These are phyloP conservation scores for Cyberlindnera americana DNA, from an alignment of 805 yeast species.

Conservation along the genomic window DNA sequence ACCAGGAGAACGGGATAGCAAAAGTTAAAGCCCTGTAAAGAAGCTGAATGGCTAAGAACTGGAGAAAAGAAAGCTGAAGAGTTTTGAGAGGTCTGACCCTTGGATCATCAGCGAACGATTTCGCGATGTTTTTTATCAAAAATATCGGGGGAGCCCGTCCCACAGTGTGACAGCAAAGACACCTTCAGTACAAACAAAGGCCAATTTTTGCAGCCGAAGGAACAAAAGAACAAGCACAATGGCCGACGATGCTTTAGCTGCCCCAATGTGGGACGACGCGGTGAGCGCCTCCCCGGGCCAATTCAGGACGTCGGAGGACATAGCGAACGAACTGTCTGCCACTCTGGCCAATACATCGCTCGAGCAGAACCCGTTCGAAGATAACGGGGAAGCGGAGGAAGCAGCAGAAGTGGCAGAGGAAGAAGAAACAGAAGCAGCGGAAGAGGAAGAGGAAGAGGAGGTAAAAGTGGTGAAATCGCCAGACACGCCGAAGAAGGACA, in stretches of 20 bases:
- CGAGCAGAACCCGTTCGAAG: constrained; percentile 3
- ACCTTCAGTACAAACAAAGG: no score
- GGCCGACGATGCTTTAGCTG: constrained; percentile 43
- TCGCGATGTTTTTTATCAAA: no score
- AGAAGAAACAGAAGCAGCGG: background rate
- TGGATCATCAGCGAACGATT: no score
- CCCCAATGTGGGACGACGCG: constrained; percentile 61
- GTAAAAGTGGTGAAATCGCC: constrained; percentile 4
- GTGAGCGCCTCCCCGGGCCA: constrained; percentile 34
- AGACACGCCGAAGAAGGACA: constrained; percentile 14
- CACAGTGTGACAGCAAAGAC: no score
- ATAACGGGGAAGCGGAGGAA: constrained; percentile 1
- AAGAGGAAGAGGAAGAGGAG: constrained; percentile 3
- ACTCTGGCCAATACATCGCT: constrained; percentile 16
- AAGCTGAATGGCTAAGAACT: no score
- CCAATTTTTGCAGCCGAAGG: no score
- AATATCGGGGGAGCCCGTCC: no score
- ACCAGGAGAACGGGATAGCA: no score
- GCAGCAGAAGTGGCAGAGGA: constrained; percentile 3
- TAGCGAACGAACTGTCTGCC: constrained; percentile 21
- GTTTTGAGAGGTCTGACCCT: no score
- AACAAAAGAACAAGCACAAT: constrained; percentile 1
- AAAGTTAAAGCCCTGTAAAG: no score
- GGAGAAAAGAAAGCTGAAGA: no score
- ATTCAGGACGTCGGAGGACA: constrained; percentile 6